Conservation (phyloP, 306 rosid genomes). For the Ceratonia siliqua region DNA sequence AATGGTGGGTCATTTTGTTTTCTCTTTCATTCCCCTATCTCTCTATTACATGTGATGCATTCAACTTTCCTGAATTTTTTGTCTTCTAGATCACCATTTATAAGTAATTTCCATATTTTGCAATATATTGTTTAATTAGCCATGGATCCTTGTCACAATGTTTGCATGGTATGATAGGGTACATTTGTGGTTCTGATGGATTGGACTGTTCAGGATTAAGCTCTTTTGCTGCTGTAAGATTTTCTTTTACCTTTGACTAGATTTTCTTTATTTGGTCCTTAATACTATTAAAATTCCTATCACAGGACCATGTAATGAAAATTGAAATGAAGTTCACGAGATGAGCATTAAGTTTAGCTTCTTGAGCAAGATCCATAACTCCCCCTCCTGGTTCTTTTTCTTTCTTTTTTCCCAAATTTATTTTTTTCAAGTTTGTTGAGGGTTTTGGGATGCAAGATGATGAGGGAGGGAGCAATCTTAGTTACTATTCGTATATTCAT, state of each 20-base stretch:
- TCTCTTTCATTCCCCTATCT: too few relatives aligned
- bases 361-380: slow-evolving; percentile 21
- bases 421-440: too few relatives aligned
- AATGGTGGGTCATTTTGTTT: too few relatives aligned
- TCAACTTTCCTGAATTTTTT: slow-evolving; percentile 16
- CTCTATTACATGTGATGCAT: slow-evolving; percentile 22
- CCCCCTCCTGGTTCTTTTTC: background rate
- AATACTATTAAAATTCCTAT: slow-evolving; percentile 24
- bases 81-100: slow-evolving; percentile 5
- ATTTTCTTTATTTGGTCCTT: slow-evolving; percentile 28
- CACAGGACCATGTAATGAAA: slow-evolving; percentile 23
- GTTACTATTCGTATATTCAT: too few relatives aligned
- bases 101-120: slow-evolving; percentile 26
- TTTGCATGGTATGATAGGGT: slow-evolving; percentile 82
- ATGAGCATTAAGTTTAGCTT: slow-evolving; percentile 23
- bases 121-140: background rate
- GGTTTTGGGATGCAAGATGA: too few relatives aligned
- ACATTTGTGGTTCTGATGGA: slow-evolving; percentile 72
- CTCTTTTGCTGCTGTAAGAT: slow-evolving; percentile 97
- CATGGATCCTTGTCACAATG: slow-evolving; percentile 30
- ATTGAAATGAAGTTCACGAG: slow-evolving; percentile 23
- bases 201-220: slow-evolving; percentile 96
- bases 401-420: background rate
- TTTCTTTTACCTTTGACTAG: slow-evolving; percentile 19
- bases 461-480: too few relatives aligned